phyloP scores from a whole-genome alignment of 2,329 filamentous ascomycete species.

The Nigrograna mackinnonii region DNA sequence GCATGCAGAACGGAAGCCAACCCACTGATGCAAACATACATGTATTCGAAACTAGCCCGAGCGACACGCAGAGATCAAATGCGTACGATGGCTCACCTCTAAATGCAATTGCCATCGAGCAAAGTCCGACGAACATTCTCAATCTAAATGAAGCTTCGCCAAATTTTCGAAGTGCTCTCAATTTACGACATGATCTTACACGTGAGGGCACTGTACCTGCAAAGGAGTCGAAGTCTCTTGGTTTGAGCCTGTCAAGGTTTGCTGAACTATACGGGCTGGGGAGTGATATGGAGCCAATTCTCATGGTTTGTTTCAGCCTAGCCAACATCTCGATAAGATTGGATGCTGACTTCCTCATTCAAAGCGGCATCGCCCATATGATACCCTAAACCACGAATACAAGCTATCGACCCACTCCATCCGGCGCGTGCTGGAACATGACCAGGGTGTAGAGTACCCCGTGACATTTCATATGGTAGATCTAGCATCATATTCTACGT shows the following conservation, averaged over 20 bases:
- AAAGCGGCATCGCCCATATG: slow-evolving; percentile 13
- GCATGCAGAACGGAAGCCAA: background rate
- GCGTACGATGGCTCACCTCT: background rate
- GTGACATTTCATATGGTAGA: slow-evolving; percentile 13
- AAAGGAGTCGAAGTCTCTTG: slow-evolving; percentile 7
- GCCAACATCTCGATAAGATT: background rate
- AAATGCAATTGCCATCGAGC: background rate
- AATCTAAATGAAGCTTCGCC: too few relatives aligned
- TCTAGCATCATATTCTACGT: too few relatives aligned
- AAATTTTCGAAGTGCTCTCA: too few relatives aligned
- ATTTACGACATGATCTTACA: too few relatives aligned
- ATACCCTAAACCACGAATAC: slow-evolving; percentile 9
- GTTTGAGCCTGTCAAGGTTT: slow-evolving; percentile 7
- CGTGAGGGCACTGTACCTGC: too few relatives aligned
- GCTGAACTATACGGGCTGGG: slow-evolving; percentile 13
- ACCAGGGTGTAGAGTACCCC: slow-evolving; percentile 13
- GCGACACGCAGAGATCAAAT: background rate
- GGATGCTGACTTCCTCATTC: too few relatives aligned
- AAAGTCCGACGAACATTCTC: background rate
- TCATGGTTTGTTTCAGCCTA: slow-evolving; percentile 7
- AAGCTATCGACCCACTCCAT: slow-evolving; percentile 13
- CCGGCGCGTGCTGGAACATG: slow-evolving; percentile 10
- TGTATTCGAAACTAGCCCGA: background rate
- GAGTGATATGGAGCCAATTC: slow-evolving; percentile 15
- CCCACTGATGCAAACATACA: background rate